phyloP scores from a whole-genome alignment of 352 stramenopile genomes.

The Phytophthora sp. region DNA sequence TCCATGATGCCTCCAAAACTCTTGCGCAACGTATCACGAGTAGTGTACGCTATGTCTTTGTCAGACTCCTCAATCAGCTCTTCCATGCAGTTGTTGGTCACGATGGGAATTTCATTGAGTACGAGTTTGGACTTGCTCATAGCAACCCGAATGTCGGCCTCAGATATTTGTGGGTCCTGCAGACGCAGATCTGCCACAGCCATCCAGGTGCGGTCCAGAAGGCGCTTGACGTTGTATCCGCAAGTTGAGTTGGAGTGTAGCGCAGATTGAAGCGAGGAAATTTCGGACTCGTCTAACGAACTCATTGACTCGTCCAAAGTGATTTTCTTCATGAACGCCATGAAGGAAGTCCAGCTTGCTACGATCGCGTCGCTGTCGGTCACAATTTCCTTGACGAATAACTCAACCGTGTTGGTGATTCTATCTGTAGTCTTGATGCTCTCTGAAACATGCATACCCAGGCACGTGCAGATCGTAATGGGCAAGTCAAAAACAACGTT shows the following conservation, averaged over 20 bases:
- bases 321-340: conserved; percentile 29
- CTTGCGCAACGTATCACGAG: conserved; percentile 50
- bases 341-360: conserved; percentile 15
- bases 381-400: conserved; percentile 37
- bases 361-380: conserved; percentile 29
- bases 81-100: conserved; percentile 42
- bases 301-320: conserved; percentile 13
- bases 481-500: conserved; percentile 48
- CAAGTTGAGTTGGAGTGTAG: conserved; percentile 23
- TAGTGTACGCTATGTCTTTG: conserved; percentile 10
- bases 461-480: conserved; percentile 37
- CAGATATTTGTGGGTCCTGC: conserved; percentile 15
- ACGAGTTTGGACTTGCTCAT: conserved; percentile 41
- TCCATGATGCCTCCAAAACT: conserved; percentile 50
- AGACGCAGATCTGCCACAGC: conserved; percentile 14
- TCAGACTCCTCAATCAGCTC: conserved; percentile 23
- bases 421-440: conserved; percentile 21
- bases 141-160: conserved; percentile 21
- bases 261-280: conserved; percentile 19
- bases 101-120: conserved; percentile 45
- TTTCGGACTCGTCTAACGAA: conserved; percentile 16
- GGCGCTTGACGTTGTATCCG: conserved; percentile 25
- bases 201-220: conserved; percentile 29
- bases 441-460: conserved; percentile 27
- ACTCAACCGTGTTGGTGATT: conserved; percentile 35